Base-by-base conservation (phyloP, 805 yeast genomes). In the Saccharomycopsis schoenii region DNA sequence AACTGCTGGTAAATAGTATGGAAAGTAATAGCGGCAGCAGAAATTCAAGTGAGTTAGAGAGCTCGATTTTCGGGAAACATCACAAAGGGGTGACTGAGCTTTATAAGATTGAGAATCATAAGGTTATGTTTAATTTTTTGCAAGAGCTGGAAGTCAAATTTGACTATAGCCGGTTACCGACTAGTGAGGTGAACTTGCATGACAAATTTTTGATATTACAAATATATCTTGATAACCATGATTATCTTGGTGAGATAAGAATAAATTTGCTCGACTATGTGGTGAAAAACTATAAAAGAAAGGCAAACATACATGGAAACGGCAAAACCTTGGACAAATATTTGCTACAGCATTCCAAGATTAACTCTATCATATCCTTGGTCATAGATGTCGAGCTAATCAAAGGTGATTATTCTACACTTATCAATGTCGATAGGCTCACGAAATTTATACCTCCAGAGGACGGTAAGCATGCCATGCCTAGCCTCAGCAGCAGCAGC, bases 231-330 rank as follows among this genome's bases (percentile, higher is more conserved):
- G 73, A 74, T 15, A 70, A 70, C 54, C 79, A 77, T 60, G 73
- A 81, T 24, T 75, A 77, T 36, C 70, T 94, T 43, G 99, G 99
- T 0, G 69, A 72, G 17, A 74, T 91, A 17, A 82, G 77, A 52
- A 73, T 93, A 40, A 87, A 91, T 68, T 69, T 92, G 51, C 74
- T 93, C 0, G 96, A 90, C 67, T 89, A 85, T 70, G 80, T 86
- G 15, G 37, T 50, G 21, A 61, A 42, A 76, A 78, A 60, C 41
- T 61, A 58, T 41, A 64, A 64, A 21, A 39, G 56, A 5, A 42
- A 54, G 29, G 39, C 17, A 36, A 17, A 12, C 17, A 17, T 56
- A 17, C 41, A 41, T 40, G 25, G 56, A 12, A 17, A n/a, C 10
- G 77, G 79, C 59, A 77, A 82, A 2, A 72, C 78, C 3, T 76